Base-by-base conservation (phyloP, 495 filamentous ascomycete species). In the Talaromyces trachyspermus region DNA sequence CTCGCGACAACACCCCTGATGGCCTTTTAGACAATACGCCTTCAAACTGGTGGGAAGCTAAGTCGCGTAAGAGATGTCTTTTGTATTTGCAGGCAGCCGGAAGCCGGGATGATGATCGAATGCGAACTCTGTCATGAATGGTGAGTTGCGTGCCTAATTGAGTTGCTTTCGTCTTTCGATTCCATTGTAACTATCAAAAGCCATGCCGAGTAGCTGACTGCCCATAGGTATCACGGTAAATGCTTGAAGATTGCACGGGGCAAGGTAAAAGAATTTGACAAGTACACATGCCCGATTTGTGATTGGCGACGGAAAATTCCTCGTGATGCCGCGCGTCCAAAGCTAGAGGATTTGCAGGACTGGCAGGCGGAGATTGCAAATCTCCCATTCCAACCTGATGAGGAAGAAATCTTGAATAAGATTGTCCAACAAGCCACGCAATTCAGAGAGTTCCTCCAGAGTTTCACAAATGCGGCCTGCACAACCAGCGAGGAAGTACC, bases 61-160 rank as follows among this genome's bases (percentile, higher is more conserved):
- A 73, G 44, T 76, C 74, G 41, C 61, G 63, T 26, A 70, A 72
- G 45, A 32, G 90, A 96, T 62, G 90, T 96, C 3, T 99, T 97
- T 64, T 99, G 92, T 65, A 95, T 99, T 55, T 99, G 92, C 65
- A 82, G 92, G 46, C 83, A 83, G 49, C 81, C 84, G 14, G 92
- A 99, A 62, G 88, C 91, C 27, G 92, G 92, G 18, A 91, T 96
- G 85, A 99, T 99, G 92, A 95, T 99, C 53, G 92, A 99, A 61
- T 99, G 92, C 65, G 91, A 95, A 63, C 70, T 95, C 26, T 99
- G 92, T 63, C 89, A 95, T 54, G 92, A 99, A 68, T 99, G 92
- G 92, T 89, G 66, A 65, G 81, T 69, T 42, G 19, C 12, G 11
- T 38, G n/a, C n/a, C n/a, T n/a, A n/a, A n/a, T n/a, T n/a, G n/a